Percentiles rank a stretch among this genome's conserved stretches.
These are phyloP conservation scores for Rutstroemia sp. DNA, from an alignment of 2,329 filamentous ascomycete species.

Conservation along the genomic window DNA sequence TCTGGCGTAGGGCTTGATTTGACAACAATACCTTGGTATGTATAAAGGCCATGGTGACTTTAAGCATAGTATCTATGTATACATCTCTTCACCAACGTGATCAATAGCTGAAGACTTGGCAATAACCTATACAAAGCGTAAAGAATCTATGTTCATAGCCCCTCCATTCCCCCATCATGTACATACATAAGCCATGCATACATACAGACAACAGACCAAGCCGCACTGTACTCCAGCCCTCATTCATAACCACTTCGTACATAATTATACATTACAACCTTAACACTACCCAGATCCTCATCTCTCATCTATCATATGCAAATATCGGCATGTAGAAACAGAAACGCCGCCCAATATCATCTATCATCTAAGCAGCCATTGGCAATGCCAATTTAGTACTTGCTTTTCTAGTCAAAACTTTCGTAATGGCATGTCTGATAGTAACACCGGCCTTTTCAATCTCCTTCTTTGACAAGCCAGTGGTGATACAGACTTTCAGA, in stretches of 20 bases:
- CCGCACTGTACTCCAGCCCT: not conserved
- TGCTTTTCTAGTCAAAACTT: constrained; percentile 67
- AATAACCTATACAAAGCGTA: no score
- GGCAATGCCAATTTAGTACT: constrained; percentile 38
- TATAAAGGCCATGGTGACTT: no score
- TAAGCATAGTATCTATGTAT: no score
- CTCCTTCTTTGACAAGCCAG: constrained; percentile 84
- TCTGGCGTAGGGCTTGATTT: no score
- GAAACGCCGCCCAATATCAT: not conserved
- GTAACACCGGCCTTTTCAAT: constrained; percentile 86
- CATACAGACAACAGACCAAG: no score
- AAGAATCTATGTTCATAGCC: no score
- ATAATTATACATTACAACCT: not conserved
- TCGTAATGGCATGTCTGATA: constrained; percentile 89
- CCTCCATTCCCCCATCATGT: no score
- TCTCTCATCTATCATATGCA: not conserved
- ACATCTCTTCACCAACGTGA: no score
- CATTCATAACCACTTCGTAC: not conserved
- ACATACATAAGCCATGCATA: not conserved
- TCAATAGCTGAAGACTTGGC: no score
- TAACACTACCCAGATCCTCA: not conserved
- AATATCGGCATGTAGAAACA: not conserved
- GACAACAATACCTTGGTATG: no score
- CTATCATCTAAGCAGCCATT: constrained; percentile 27
- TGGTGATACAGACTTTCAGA: constrained; percentile 86